Conservation (phyloP, 2,329 filamentous ascomycete genomes). For the Torrubiella hemipterigena region DNA sequence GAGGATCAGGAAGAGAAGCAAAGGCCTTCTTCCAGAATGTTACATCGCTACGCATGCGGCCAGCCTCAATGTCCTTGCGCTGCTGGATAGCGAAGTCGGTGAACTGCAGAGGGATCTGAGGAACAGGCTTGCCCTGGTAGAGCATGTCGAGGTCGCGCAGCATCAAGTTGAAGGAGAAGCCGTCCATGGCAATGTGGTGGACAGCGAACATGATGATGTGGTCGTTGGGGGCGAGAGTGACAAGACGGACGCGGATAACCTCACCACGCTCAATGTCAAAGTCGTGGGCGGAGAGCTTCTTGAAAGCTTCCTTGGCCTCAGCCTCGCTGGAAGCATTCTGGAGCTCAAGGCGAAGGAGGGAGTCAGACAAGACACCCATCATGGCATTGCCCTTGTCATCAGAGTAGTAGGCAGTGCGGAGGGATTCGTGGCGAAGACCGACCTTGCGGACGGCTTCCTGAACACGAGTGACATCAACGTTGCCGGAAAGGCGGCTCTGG, state of each 20-base stretch:
- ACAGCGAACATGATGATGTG: conserved; percentile 30
- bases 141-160: conserved; percentile 28
- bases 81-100: conserved; percentile 23
- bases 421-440: conserved; percentile 10
- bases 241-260: conserved; percentile 18
- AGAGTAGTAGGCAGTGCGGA: conserved; percentile 11
- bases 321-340: conserved; percentile 11
- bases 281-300: conserved; percentile 14
- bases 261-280: conserved; percentile 26
- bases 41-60: conserved; percentile 11
- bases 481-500: conserved; percentile 7
- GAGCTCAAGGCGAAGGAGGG: conserved; percentile 15
- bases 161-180: conserved; percentile 29
- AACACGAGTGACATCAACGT: conserved; percentile 8
- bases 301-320: conserved; percentile 14
- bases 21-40: conserved; percentile 10
- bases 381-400: conserved; percentile 9
- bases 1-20: conserved; percentile 5
- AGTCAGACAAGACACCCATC: conserved; percentile 14
- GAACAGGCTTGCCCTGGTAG: conserved; percentile 19
- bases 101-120: conserved; percentile 18
- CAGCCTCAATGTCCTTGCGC: conserved; percentile 12
- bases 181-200: conserved; percentile 42
- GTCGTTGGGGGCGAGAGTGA: conserved; percentile 17
- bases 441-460: conserved; percentile 7